These are phyloP conservation scores for Copromyces sp. DNA, from an alignment of 495 filamentous ascomycete genomes.

Conservation along the genomic window DNA sequence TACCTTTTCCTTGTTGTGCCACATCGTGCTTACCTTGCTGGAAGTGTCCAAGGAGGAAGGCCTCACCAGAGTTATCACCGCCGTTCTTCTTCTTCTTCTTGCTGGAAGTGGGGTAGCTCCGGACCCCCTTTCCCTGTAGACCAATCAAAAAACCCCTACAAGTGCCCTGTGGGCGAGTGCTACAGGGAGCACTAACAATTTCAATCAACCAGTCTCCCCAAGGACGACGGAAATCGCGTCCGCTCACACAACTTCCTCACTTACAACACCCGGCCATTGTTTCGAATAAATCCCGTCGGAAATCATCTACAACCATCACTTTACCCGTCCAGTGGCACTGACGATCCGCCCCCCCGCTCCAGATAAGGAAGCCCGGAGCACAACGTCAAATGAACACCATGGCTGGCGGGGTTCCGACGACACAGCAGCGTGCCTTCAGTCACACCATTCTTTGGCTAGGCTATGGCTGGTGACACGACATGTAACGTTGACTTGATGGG, in stretches of 20 bases:
- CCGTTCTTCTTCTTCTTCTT: too few relatives aligned
- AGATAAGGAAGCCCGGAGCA: neutral
- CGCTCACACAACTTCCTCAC: neutral
- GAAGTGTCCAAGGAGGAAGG: too few relatives aligned
- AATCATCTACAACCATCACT: neutral
- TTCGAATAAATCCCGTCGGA: neutral
- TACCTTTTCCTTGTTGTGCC: too few relatives aligned
- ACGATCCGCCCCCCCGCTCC: neutral
- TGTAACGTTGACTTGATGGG: neutral
- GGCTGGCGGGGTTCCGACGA: neutral
- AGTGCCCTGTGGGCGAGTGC: neutral
- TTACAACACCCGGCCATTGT: neutral
- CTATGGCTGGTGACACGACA: neutral
- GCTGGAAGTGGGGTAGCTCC: neutral
- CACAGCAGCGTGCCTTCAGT: neutral
- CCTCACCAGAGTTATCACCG: too few relatives aligned
- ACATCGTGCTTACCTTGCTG: neutral
- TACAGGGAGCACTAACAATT: neutral
- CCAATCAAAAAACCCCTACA: neutral
- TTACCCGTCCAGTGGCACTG: neutral
- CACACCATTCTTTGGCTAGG: neutral
- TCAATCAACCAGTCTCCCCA: neutral
- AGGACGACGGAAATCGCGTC: neutral
- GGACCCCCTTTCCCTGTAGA: neutral
- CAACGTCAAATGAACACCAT: neutral